Evolutionary conservation across 208 protist genomes (phyloP).

Genomic region (Leptomonas pyrrhocoris): DNA sequence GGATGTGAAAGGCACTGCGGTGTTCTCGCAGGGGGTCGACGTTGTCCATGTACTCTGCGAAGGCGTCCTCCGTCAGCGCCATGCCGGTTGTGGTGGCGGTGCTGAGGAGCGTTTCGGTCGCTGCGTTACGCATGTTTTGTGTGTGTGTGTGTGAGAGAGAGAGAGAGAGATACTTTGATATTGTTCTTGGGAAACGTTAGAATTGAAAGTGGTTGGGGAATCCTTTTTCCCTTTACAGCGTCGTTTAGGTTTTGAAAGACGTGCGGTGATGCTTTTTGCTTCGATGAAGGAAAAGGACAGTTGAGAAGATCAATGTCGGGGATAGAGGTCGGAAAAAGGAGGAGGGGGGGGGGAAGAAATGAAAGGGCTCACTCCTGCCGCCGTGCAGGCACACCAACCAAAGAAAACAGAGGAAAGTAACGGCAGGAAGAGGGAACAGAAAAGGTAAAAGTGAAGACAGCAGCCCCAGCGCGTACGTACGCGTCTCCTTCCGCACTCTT

Average conservation of each 20-base stretch:
- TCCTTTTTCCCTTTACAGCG: background rate
- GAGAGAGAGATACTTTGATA: background rate
- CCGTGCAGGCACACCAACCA: background rate
- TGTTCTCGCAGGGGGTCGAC: constrained; percentile 68
- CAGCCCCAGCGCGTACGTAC: no score
- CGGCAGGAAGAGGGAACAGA: constrained; percentile 13
- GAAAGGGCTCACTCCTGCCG: background rate
- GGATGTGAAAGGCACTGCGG: constrained; percentile 63
- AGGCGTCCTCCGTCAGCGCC: constrained; percentile 69
- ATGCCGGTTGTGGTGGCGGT: constrained; percentile 50
- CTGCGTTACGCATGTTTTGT: constrained; percentile 65
- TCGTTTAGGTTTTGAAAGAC: no score
- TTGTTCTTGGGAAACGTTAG: background rate
- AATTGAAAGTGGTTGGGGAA: background rate
- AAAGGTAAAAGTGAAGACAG: constrained; percentile 14
- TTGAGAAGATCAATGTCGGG: no score
- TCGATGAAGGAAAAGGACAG: background rate
- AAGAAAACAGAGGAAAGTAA: background rate
- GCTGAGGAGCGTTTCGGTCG: constrained; percentile 59
- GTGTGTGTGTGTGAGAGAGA: background rate
- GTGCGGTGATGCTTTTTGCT: background rate
- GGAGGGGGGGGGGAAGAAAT: background rate
- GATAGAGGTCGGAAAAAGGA: background rate
- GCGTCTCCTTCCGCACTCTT: no score
- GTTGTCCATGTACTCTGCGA: constrained; percentile 72